Evolutionary conservation across 371 early-diverging fungal species (phyloP).

Genomic region (Synchytrium microbalum): DNA sequence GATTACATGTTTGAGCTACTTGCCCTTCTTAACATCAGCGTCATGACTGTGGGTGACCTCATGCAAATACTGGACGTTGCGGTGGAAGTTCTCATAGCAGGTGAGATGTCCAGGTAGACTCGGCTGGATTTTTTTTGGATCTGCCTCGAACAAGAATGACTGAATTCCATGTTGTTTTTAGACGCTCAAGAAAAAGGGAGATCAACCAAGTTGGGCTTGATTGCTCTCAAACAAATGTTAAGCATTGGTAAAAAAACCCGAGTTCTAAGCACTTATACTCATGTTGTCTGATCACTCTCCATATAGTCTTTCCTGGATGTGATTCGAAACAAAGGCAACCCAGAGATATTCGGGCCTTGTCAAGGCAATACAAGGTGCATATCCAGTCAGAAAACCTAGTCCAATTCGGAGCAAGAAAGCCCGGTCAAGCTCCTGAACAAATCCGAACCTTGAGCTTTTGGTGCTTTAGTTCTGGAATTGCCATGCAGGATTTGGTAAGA

Average conservation of each 20-base stretch:
- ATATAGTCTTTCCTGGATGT: background rate
- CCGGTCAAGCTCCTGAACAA: background rate
- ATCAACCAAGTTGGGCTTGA: background rate
- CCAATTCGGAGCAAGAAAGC: background rate
- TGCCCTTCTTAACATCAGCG: slow-evolving; percentile 8
- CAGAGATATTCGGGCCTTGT: background rate
- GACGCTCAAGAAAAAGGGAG: background rate
- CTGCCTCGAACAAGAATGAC: too few relatives aligned
- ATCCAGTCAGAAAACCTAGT: background rate
- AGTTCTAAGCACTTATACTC: too few relatives aligned
- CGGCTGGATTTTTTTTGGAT: too few relatives aligned
- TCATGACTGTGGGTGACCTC: slow-evolving; percentile 5
- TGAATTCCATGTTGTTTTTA: too few relatives aligned
- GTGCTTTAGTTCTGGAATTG: slow-evolving; percentile 36
- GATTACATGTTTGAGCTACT: slow-evolving; percentile 20
- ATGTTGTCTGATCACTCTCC: too few relatives aligned
- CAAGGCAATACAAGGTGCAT: slow-evolving; percentile 8
- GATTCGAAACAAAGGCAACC: background rate
- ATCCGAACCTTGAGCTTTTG: slow-evolving; percentile 19
- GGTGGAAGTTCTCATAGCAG: slow-evolving; percentile 9
- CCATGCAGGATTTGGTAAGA: slow-evolving; percentile 21
- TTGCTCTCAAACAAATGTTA: background rate
- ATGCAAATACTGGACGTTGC: slow-evolving; percentile 13
- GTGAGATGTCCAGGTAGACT: too few relatives aligned
- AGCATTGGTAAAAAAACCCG: too few relatives aligned